A percentile compares a stretch with the other conserved stretches of the same genome.
phyloP scores from a whole-genome alignment of 1,284 basidiomycete species.

The Exobasidium rhododendri region DNA sequence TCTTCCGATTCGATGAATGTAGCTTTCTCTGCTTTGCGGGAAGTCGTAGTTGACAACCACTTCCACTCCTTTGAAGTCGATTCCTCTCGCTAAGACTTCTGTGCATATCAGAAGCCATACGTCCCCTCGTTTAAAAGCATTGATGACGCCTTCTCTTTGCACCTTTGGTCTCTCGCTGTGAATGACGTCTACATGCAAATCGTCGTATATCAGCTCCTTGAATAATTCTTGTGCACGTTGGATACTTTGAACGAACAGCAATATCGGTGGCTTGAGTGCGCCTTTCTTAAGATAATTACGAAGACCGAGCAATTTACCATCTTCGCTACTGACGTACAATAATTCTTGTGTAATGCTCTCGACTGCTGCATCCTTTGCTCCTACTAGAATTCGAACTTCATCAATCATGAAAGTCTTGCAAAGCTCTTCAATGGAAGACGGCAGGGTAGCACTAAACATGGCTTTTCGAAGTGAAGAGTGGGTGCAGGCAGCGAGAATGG shows the following conservation, averaged over 20 bases:
- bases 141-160: conserved; percentile 70
- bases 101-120: conserved; percentile 54
- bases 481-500: conserved; percentile 79
- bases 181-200: conserved; percentile 83
- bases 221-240: conserved; percentile 83
- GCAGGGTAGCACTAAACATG: conserved; percentile 90
- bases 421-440: conserved; percentile 79
- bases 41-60: conserved; percentile 76
- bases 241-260: conserved; percentile 91
- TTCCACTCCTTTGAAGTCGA: conserved; percentile 89
- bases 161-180: conserved; percentile 83
- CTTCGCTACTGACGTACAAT: conserved; percentile 85
- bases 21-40: conserved; percentile 69
- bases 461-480: conserved; percentile 74
- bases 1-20: conserved; percentile 92
- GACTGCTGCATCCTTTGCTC: conserved; percentile 72
- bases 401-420: conserved; percentile 72
- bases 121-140: conserved; percentile 71
- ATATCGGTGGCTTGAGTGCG: conserved; percentile 77
- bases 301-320: conserved; percentile 84
- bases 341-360: conserved; percentile 77
- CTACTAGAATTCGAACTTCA: conserved; percentile 46
- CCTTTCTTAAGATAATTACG: conserved; percentile 71
- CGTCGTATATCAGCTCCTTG: conserved; percentile 77
- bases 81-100: conserved; percentile 71